A percentile compares a stretch with the other conserved stretches of the same genome.
Conservation (phyloP, 1,139 yeast species). For the Sugiyamaella japonica region DNA sequence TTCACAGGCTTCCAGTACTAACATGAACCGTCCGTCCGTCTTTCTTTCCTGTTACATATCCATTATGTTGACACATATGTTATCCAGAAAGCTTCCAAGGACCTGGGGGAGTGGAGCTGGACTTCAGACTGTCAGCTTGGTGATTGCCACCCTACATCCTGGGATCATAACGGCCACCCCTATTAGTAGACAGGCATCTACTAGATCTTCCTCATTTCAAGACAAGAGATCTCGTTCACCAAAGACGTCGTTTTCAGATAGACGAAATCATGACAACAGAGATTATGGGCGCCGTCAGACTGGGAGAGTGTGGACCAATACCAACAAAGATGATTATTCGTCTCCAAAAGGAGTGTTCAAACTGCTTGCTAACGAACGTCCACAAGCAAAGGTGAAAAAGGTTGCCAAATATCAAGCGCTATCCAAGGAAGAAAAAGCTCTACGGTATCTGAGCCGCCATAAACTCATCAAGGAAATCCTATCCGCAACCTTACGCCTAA, state of each 20-base stretch:
- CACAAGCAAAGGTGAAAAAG: neutral
- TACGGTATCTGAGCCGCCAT: constrained; percentile 7
- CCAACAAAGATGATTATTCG: neutral
- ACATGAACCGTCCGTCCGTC: too few species aligned
- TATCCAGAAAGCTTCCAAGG: neutral
- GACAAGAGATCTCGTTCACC: neutral
- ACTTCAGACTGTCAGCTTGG: neutral
- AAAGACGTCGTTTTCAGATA: neutral
- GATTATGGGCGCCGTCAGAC: neutral
- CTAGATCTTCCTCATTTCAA: neutral
- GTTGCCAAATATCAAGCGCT: constrained; percentile 6
- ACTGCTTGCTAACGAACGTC: constrained; percentile 1
- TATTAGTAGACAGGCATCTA: neutral
- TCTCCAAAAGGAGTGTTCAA: constrained; percentile 1
- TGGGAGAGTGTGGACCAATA: neutral
- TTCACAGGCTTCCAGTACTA: neutral
- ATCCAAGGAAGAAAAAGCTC: neutral
- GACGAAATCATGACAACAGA: neutral
- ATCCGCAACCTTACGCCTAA: neutral
- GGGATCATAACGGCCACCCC: neutral
- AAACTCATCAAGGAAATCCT: constrained; percentile 3
- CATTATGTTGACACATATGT: neutral
- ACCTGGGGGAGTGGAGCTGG: neutral
- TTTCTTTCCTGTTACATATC: too few species aligned
- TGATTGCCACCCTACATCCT: neutral